A percentile compares a stretch with the other conserved stretches of the same genome.
phyloP scores from a whole-genome alignment of 2,329 filamentous ascomycete species.

The Bipolaris sorokiniana region DNA sequence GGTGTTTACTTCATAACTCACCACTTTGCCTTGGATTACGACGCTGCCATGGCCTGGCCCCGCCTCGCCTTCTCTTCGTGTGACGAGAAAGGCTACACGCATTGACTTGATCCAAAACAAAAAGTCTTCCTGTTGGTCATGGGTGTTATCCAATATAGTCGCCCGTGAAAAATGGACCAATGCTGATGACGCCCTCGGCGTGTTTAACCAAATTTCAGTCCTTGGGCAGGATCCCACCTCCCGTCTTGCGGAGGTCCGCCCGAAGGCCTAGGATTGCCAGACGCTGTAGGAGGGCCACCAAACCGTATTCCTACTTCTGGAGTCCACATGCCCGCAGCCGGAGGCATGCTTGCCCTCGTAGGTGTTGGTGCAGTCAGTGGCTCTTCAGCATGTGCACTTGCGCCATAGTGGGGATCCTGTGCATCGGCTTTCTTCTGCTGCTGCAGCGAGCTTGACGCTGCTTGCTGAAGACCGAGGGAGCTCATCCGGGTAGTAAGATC shows the following conservation, averaged over 20 bases:
- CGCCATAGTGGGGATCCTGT: constrained; percentile 65
- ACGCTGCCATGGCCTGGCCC: background rate
- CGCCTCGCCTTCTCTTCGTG: background rate
- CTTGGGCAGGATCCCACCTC: constrained; percentile 50
- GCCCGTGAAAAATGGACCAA: background rate
- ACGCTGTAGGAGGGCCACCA: constrained; percentile 52
- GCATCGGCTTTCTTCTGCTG: constrained; percentile 57
- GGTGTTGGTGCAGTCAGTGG: constrained; percentile 60
- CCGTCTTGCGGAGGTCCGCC: constrained; percentile 45
- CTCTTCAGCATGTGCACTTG: constrained; percentile 53
- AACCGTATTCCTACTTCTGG: constrained; percentile 84
- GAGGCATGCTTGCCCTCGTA: constrained; percentile 47
- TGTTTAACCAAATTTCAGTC: constrained; percentile 48
- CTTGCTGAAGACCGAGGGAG: constrained; percentile 59
- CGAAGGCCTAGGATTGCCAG: constrained; percentile 39
- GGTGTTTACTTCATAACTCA: background rate
- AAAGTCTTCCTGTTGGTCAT: background rate
- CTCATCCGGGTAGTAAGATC: constrained; percentile 68
- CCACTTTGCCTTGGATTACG: background rate
- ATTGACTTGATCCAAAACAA: background rate
- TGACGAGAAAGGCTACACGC: background rate
- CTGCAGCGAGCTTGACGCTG: constrained; percentile 50
- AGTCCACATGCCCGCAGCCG: constrained; percentile 70
- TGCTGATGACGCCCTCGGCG: background rate
- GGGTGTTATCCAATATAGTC: constrained; percentile 9